Evolutionary conservation across 2,329 filamentous ascomycete species (phyloP).

Genomic region (Diaporthe sp.): DNA sequence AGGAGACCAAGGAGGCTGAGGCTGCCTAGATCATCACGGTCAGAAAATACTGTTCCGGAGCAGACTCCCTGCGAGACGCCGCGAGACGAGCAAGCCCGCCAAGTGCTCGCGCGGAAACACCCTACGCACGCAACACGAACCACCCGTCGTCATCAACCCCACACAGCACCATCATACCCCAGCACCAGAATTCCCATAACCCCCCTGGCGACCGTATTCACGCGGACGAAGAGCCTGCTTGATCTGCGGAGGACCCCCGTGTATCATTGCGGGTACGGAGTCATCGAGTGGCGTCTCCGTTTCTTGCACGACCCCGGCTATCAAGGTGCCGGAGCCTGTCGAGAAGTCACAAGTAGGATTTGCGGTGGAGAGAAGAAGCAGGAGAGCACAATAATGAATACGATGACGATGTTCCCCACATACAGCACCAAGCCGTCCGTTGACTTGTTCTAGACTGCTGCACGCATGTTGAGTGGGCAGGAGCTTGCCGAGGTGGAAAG

Average conservation of each 20-base stretch:
- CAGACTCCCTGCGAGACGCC: conserved; percentile 12
- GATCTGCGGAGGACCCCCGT: conserved; percentile 31
- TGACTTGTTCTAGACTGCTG: conserved; percentile 24
- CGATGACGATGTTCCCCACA: conserved; percentile 32
- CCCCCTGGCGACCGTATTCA: conserved; percentile 25
- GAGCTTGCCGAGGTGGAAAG: conserved; percentile 18
- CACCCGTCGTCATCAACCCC: conserved; percentile 28
- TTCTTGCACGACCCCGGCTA: conserved; percentile 13
- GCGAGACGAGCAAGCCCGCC: conserved; percentile 20
- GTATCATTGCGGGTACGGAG: conserved; percentile 29
- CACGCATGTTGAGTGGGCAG: conserved; percentile 13
- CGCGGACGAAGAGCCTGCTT: conserved; percentile 20
- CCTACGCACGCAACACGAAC: conserved; percentile 19
- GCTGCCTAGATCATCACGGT: conserved; percentile 33
- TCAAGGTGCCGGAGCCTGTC: background rate
- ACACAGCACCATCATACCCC: conserved; percentile 35
- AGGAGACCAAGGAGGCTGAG: conserved; percentile 48
- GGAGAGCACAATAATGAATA: conserved; percentile 40
- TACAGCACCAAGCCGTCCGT: conserved; percentile 10
- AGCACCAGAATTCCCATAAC: conserved; percentile 31
- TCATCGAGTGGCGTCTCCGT: conserved; percentile 38
- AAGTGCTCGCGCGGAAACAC: background rate
- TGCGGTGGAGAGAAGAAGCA: conserved; percentile 18
- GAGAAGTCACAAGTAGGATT: conserved; percentile 17
- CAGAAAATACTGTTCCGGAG: background rate